These are phyloP conservation scores for Massarina eburnea DNA, from an alignment of 2,329 filamentous ascomycete genomes.

Conservation along the genomic window DNA sequence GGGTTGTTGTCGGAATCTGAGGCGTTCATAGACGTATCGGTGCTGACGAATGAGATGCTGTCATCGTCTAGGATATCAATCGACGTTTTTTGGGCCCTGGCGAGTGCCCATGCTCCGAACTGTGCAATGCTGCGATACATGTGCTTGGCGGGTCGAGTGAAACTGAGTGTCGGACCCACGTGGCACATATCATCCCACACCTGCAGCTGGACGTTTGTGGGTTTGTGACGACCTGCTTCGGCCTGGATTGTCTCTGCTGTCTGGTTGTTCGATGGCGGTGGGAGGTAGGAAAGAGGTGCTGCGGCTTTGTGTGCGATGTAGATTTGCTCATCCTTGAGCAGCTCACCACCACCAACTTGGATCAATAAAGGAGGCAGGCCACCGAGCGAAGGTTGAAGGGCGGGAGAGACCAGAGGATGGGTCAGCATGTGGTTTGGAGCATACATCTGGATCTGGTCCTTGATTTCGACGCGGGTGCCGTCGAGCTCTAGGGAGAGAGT, in stretches of 20 bases:
- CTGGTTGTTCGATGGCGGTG: slow-evolving; percentile 46
- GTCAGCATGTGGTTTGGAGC: slow-evolving; percentile 81
- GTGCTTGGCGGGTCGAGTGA: slow-evolving; percentile 91
- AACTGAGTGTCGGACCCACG: slow-evolving; percentile 88
- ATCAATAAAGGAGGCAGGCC: slow-evolving; percentile 87
- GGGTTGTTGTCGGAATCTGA: slow-evolving; percentile 17
- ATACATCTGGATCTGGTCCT: slow-evolving; percentile 90
- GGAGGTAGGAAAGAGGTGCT: slow-evolving; percentile 75
- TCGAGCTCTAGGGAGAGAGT: slow-evolving; percentile 67
- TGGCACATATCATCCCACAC: slow-evolving; percentile 97
- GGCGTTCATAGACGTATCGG: slow-evolving; percentile 43
- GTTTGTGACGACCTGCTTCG: slow-evolving; percentile 69
- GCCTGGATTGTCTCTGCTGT: slow-evolving; percentile 62
- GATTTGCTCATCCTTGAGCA: slow-evolving; percentile 90
- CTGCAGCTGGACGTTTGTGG: slow-evolving; percentile 90
- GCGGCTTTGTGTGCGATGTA: slow-evolving; percentile 95
- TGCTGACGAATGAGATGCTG: slow-evolving; percentile 72
- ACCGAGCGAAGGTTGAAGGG: slow-evolving; percentile 84
- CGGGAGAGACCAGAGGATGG: slow-evolving; percentile 87
- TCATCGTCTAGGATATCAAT: slow-evolving; percentile 85
- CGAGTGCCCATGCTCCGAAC: slow-evolving; percentile 89
- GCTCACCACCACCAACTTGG: slow-evolving; percentile 83
- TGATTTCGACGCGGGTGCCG: slow-evolving; percentile 67
- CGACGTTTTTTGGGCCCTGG: slow-evolving; percentile 74
- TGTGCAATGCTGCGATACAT: slow-evolving; percentile 94